Evolutionary conservation across 1,284 basidiomycete genomes (phyloP), one percentile per base, ranked within the genome.

Genomic region (Anthracocystis panici-leucophaei): DNA sequence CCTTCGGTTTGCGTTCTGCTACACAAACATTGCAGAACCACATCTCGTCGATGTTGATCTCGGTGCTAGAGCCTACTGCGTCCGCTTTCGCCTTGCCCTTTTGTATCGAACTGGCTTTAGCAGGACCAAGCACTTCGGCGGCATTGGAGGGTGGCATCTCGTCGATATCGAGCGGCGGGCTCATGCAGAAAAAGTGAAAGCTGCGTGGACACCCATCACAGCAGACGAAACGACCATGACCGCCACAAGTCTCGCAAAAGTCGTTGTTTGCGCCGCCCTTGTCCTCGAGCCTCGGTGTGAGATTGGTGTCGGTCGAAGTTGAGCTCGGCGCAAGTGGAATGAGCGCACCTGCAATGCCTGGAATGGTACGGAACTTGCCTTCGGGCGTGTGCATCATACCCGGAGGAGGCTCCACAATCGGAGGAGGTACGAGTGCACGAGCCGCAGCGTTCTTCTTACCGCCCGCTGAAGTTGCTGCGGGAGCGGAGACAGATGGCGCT

Each of bases 191-290:
- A 69, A 98, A 91, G 86, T 99, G 96, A 86, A 97, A 99, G 23
- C 94, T 94, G 74, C 92, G 89, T 33, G 96, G 93, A 85, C 97
- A 99, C 14, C 95, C 95, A 85, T 99, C 96, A 86, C 96, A 99
- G 75, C 86, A 87, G 11, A 87, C 74, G 85, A 97, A 98, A 61
- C 95, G 92, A 29, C 89, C 89, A 53, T 88, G 87, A 14, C 88
- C 88, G 29, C 91, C 90, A 86, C 96, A 98, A 2, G 93, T 90
- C 56, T 94, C 95, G 85, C 95, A 98, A 82, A 93, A 93, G 85
- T 98, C 95, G 85, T 97, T 91, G 86, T 98, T 98, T 60, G 91
- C 87, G 91, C 55, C 56, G 38, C 69, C 69, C 40, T 64, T 67
- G 57, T 72, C 69, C 40, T 76, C 74, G 8, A 68, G 59, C 10